These are phyloP conservation scores for Flaveria brownii DNA, from an alignment of 129 eudicot genomes.

Conservation along the genomic window DNA sequence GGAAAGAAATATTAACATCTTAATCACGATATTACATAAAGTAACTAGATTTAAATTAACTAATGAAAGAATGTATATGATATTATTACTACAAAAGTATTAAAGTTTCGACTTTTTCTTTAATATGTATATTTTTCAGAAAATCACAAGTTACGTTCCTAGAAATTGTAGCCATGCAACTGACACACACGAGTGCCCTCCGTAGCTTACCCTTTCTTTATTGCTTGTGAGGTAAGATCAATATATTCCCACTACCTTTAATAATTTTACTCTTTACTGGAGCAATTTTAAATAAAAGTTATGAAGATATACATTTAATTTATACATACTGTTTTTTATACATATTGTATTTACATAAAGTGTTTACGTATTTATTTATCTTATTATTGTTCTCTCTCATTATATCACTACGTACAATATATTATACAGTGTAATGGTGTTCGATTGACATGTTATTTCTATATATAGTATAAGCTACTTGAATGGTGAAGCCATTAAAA, in stretches of 20 bases:
- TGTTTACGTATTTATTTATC: no score
- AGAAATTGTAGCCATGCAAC: slow-evolving; percentile 72
- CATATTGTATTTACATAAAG: no score
- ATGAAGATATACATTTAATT: no score
- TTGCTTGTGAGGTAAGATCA: slow-evolving; percentile 20
- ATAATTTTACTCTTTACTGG: background rate
- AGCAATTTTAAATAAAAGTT: background rate
- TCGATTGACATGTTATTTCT: no score
- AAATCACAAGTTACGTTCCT: slow-evolving; percentile 43
- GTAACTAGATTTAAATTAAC: background rate
- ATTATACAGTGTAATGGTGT: no score
- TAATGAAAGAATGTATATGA: background rate
- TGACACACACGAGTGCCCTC: slow-evolving; percentile 74
- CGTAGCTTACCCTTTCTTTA: slow-evolving; percentile 15
- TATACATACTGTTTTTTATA: no score
- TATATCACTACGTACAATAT: no score
- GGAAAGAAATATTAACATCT: background rate
- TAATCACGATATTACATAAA: background rate
- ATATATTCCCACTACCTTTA: slow-evolving; percentile 23
- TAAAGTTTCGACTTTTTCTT: slow-evolving; percentile 21
- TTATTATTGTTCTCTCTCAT: no score
- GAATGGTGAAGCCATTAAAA: no score
- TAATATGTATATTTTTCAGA: background rate
- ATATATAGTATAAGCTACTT: no score
- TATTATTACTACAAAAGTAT: background rate